These are phyloP conservation scores for Echria macrotheca DNA, from an alignment of 495 filamentous ascomycete species.

Conservation along the genomic window DNA sequence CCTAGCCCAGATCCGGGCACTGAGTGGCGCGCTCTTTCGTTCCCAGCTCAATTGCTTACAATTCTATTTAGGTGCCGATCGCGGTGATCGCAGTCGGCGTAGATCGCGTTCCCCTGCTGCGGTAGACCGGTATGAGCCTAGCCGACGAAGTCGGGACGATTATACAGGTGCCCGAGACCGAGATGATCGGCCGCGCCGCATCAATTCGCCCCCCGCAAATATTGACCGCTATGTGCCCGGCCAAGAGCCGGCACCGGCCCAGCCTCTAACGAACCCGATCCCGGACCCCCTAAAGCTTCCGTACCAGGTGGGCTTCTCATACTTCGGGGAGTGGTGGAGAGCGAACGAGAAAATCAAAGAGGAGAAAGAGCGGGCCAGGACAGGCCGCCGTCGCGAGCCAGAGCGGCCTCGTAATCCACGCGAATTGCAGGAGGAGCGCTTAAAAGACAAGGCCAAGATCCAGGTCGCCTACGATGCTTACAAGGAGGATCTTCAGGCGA, in stretches of 20 bases:
- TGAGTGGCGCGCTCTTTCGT: not conserved
- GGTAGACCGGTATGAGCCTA: conserved; percentile 69
- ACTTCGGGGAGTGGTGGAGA: conserved; percentile 96
- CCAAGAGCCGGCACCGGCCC: conserved; percentile 55
- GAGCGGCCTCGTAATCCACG: conserved; percentile 67
- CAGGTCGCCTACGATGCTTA: conserved; percentile 90
- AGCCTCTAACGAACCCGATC: conserved; percentile 64
- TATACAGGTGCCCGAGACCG: conserved; percentile 34
- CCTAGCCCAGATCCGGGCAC: not conserved
- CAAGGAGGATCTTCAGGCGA: conserved; percentile 87
- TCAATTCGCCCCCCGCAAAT: conserved; percentile 56
- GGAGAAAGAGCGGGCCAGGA: conserved; percentile 71
- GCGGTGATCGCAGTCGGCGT: conserved; percentile 42
- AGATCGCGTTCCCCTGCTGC: conserved; percentile 68
- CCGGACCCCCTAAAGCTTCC: conserved; percentile 78
- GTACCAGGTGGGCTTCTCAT: conserved; percentile 93
- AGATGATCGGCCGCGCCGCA: conserved; percentile 32
- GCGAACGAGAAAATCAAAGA: conserved; percentile 79
- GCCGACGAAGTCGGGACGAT: conserved; percentile 63
- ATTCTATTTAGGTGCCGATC: conserved; percentile 31
- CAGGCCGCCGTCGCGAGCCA: conserved; percentile 66
- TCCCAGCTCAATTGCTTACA: conserved; percentile 10
- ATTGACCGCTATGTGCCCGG: conserved; percentile 97
- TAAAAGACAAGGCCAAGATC: conserved; percentile 82
- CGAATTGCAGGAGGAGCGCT: conserved; percentile 77